phyloP scores from a whole-genome alignment of 2,329 filamentous ascomycete genomes.

The Aspergillus spinulosporus region DNA sequence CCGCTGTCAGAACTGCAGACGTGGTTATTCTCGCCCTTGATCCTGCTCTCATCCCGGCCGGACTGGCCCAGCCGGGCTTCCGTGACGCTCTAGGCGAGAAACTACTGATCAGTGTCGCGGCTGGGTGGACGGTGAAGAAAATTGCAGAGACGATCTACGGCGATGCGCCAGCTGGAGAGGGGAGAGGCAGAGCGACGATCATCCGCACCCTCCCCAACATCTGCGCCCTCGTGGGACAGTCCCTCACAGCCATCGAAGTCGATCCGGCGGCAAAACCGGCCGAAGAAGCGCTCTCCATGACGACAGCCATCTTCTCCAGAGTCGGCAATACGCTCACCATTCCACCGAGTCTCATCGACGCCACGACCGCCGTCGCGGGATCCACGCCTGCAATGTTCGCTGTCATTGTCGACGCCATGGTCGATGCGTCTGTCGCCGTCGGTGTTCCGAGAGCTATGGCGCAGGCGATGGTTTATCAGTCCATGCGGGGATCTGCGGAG shows the following conservation, averaged over 20 bases:
- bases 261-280: constrained; percentile 42
- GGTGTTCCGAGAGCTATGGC: constrained; percentile 61
- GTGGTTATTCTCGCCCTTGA: constrained; percentile 52
- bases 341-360: constrained; percentile 57
- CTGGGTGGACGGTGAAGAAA: constrained; percentile 49
- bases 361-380: constrained; percentile 59
- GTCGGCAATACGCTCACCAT: constrained; percentile 52
- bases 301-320: constrained; percentile 50
- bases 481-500: constrained; percentile 60
- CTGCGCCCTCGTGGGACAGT: constrained; percentile 46
- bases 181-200: constrained; percentile 31
- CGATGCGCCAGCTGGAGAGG: constrained; percentile 13
- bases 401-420: constrained; percentile 59
- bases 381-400: constrained; percentile 64
- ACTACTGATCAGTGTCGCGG: constrained; percentile 49
- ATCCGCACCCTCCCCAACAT: constrained; percentile 50
- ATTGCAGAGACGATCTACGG: constrained; percentile 42
- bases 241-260: constrained; percentile 53
- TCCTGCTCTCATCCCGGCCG: constrained; percentile 45
- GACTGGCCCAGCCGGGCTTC: constrained; percentile 42
- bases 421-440: constrained; percentile 64
- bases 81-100: constrained; percentile 45
- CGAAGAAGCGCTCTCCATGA: constrained; percentile 21
- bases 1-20: constrained; percentile 39
- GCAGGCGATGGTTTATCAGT: constrained; percentile 63